phyloP scores from a whole-genome alignment of 768 basidiomycete genomes.

The Tulasnella calospora region DNA sequence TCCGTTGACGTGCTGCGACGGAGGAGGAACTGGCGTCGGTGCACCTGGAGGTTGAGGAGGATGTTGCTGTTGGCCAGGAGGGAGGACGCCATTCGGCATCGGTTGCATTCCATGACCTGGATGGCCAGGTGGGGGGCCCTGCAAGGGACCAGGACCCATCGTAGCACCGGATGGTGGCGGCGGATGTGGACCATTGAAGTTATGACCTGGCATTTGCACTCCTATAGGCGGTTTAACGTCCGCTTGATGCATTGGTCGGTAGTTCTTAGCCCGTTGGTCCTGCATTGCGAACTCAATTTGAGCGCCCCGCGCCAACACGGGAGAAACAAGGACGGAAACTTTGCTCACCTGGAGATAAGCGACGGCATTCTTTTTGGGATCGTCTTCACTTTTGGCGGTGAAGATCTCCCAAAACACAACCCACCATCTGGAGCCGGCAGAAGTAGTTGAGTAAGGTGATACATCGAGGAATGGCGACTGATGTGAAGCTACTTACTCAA shows the following conservation, averaged over 20 bases:
- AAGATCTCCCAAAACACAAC: slow-evolving; percentile 29
- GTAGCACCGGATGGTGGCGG: background rate
- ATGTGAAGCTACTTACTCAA: slow-evolving; percentile 35
- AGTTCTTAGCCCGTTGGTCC: background rate
- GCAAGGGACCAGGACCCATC: background rate
- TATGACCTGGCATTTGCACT: background rate
- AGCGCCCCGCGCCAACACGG: background rate
- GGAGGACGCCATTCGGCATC: slow-evolving; percentile 2
- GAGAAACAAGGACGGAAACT: background rate
- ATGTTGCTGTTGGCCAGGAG: slow-evolving; percentile 13
- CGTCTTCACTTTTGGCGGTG: slow-evolving; percentile 17
- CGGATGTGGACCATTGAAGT: slow-evolving; percentile 9
- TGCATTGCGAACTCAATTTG: background rate
- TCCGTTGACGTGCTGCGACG: slow-evolving; percentile 7
- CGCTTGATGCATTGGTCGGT: background rate
- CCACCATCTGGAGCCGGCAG: slow-evolving; percentile 26
- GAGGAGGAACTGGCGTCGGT: slow-evolving; percentile 6
- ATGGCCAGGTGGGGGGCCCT: background rate
- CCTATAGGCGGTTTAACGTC: slow-evolving; percentile 3
- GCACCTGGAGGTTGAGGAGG: slow-evolving; percentile 13
- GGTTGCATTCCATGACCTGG: background rate
- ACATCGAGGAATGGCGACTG: background rate
- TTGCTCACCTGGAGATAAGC: slow-evolving; percentile 12
- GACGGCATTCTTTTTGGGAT: slow-evolving; percentile 4
- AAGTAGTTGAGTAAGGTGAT: background rate